A percentile compares a stretch with the other conserved stretches of the same genome.
Conservation (phyloP, 2,329 filamentous ascomycete species). For the Sphaerulina vaccinii region DNA sequence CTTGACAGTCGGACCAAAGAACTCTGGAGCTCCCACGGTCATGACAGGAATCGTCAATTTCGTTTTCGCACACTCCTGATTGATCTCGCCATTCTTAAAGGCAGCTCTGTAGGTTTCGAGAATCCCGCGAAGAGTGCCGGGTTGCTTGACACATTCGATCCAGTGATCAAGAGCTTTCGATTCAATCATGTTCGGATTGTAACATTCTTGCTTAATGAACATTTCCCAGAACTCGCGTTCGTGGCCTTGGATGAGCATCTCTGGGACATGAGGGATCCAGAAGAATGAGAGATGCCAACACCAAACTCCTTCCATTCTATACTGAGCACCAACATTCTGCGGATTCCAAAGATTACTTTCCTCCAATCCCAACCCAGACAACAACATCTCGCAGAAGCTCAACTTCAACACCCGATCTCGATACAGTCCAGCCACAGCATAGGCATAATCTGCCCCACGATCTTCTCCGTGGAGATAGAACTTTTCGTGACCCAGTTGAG, state of each 20-base stretch:
- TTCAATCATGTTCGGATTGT: conserved; percentile 40
- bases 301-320: conserved; percentile 38
- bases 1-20: conserved; percentile 37
- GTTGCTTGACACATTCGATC: conserved; percentile 36
- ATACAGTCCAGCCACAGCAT: conserved; percentile 37
- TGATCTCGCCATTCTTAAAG: conserved; percentile 37
- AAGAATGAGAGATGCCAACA: conserved; percentile 40
- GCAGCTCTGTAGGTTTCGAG: conserved; percentile 39
- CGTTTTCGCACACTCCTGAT: conserved; percentile 31
- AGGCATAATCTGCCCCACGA: conserved; percentile 39
- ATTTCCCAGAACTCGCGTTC: conserved; percentile 43
- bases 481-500: conserved; percentile 35
- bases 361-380: conserved; percentile 36
- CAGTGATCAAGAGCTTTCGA: conserved; percentile 37
- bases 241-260: conserved; percentile 42
- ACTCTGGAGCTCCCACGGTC: conserved; percentile 39
- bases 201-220: conserved; percentile 44
- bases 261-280: conserved; percentile 40
- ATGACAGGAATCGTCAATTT: conserved; percentile 36
- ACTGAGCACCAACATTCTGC: conserved; percentile 36
- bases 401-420: conserved; percentile 35
- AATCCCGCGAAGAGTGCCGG: conserved; percentile 37
- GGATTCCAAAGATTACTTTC: conserved; percentile 36
- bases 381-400: conserved; percentile 39
- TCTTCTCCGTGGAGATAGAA: conserved; percentile 40